A percentile compares a stretch with the other conserved stretches of the same genome.
These are phyloP conservation scores for Corymbia calophylla DNA, from an alignment of 441 rosid genomes.

Conservation along the genomic window DNA sequence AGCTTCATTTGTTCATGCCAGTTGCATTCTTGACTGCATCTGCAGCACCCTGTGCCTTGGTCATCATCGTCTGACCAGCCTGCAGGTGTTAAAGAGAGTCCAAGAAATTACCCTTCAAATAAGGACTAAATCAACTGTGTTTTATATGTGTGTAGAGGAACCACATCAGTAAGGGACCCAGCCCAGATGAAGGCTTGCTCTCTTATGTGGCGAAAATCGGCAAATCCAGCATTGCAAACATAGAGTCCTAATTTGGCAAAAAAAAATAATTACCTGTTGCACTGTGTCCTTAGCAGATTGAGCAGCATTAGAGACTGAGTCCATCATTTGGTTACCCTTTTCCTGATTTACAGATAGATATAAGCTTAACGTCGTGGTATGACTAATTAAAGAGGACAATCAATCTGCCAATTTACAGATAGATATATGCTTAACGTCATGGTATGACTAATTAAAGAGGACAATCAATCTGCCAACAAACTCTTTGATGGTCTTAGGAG, in stretches of 20 bases:
- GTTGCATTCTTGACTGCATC: conserved; percentile 18
- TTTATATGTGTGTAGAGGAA: not conserved
- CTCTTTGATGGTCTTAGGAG: not conserved
- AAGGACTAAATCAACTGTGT: not conserved
- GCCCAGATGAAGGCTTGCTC: not conserved
- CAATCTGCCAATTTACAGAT: not conserved
- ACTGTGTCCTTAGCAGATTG: not conserved
- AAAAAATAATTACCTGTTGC: not conserved
- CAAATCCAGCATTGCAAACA: not conserved
- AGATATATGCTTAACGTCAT: not conserved
- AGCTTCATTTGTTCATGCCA: conserved; percentile 23
- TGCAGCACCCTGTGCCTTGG: conserved; percentile 25
- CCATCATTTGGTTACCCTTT: not conserved
- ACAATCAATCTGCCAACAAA: not conserved
- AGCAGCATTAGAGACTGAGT: not conserved
- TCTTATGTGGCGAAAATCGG: not conserved
- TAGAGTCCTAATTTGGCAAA: not conserved
- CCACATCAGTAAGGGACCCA: not conserved
- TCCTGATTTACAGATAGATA: not conserved
- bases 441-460: not conserved
- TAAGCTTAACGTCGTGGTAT: not conserved
- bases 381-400: not conserved
- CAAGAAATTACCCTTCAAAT: not conserved
- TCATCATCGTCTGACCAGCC: conserved; percentile 31
- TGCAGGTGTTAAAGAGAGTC: conserved; percentile 4